Conservation (phyloP, 2,329 filamentous ascomycete species). For the Arthroderma sp. region DNA sequence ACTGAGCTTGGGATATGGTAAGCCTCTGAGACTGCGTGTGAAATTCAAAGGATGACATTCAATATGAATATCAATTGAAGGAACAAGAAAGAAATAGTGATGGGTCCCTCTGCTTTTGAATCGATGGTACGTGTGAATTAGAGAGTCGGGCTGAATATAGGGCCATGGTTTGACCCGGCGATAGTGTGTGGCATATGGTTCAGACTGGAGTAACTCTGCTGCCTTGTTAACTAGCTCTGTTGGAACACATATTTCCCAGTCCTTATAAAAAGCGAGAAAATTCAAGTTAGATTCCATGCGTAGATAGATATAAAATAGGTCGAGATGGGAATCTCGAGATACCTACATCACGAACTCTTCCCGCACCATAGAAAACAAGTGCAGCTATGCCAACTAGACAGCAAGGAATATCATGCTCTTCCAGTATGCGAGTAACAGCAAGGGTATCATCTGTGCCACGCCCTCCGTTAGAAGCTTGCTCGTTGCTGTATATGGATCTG, state of each 20-base stretch:
- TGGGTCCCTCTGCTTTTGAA: constrained; percentile 18
- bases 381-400: constrained; percentile 19
- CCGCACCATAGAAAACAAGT: constrained; percentile 18
- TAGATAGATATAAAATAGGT: not conserved
- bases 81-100: constrained; percentile 17
- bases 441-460: constrained; percentile 17
- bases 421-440: constrained; percentile 16
- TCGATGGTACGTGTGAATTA: constrained; percentile 17
- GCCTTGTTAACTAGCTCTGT: constrained; percentile 15
- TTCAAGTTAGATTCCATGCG: constrained; percentile 5
- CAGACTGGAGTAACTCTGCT: constrained; percentile 14
- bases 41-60: constrained; percentile 15
- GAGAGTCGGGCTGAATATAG: constrained; percentile 13
- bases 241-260: constrained; percentile 19
- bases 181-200: constrained; percentile 13
- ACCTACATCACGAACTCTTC: constrained; percentile 16
- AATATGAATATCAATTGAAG: constrained; percentile 17
- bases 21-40: constrained; percentile 16
- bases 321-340: constrained; percentile 4
- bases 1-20: constrained; percentile 18
- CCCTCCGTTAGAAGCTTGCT: constrained; percentile 9
- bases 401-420: constrained; percentile 17
- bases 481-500: constrained; percentile 7
- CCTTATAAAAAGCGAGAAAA: constrained; percentile 10
- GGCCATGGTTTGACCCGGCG: constrained; percentile 13